A percentile compares a stretch with the other conserved stretches of the same genome.
These are phyloP conservation scores for Hypoxylon sp. DNA, from an alignment of 2,329 filamentous ascomycete species.

Conservation along the genomic window DNA sequence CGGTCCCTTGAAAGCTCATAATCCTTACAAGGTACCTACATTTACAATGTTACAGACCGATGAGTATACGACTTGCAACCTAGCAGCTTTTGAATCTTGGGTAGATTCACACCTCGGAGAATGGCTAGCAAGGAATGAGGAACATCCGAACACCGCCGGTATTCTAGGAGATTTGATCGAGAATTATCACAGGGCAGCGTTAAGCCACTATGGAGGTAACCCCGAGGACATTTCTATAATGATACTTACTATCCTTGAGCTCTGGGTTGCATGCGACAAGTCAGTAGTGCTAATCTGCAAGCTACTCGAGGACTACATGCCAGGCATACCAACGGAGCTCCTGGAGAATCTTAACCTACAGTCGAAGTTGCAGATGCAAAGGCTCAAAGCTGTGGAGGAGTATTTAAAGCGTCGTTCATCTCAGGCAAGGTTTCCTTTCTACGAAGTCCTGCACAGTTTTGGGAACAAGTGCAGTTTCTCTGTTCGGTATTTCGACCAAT, in stretches of 20 bases:
- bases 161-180: conserved; percentile 48
- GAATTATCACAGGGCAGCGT: conserved; percentile 54
- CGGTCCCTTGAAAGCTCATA: conserved; percentile 4
- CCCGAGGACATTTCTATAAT: conserved; percentile 68
- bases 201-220: conserved; percentile 55
- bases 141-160: background rate
- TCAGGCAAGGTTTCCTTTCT: conserved; percentile 35
- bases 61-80: conserved; percentile 17
- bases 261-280: conserved; percentile 72
- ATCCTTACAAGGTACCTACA: background rate
- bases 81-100: conserved; percentile 66
- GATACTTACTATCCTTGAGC: conserved; percentile 68
- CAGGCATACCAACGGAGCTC: conserved; percentile 59
- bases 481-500: conserved; percentile 65
- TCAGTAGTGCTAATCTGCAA: conserved; percentile 58
- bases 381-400: conserved; percentile 62
- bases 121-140: conserved; percentile 10
- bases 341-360: conserved; percentile 64
- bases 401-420: conserved; percentile 60
- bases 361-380: conserved; percentile 60
- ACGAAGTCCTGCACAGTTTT: conserved; percentile 58
- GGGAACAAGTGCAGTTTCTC: conserved; percentile 60
- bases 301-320: conserved; percentile 63
- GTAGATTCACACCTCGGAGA: conserved; percentile 45
- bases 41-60: background rate